phyloP scores from a whole-genome alignment of 371 early-diverging fungal species.

The Mortierella sp. region DNA sequence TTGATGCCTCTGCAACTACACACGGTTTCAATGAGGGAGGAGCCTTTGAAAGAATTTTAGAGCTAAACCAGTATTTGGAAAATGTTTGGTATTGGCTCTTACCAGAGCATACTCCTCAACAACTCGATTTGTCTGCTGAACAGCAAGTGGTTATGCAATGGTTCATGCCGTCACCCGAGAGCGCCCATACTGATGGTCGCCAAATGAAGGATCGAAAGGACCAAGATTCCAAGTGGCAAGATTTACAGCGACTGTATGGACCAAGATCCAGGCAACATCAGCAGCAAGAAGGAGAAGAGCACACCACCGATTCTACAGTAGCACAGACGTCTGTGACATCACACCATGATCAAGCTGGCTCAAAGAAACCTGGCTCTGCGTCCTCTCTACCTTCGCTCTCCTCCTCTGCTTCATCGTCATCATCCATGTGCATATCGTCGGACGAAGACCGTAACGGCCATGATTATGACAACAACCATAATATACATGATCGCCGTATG shows the following conservation, averaged over 20 bases:
- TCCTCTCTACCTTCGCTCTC: constrained; percentile 26
- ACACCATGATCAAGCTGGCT: neutral
- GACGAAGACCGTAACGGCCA: neutral
- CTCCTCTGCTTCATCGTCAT: constrained; percentile 15
- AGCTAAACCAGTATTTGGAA: constrained; percentile 46
- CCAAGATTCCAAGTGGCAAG: constrained; percentile 5
- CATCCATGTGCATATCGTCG: neutral
- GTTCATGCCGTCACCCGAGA: constrained; percentile 33
- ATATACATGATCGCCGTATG: neutral
- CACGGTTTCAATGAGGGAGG: constrained; percentile 53
- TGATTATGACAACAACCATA: neutral
- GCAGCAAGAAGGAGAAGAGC: neutral
- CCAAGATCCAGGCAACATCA: neutral
- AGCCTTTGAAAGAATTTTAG: constrained; percentile 44
- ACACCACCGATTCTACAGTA: neutral
- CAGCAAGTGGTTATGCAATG: constrained; percentile 39
- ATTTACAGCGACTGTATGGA: neutral
- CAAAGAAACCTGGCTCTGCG: neutral
- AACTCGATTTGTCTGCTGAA: constrained; percentile 13
- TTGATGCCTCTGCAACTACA: constrained; percentile 49
- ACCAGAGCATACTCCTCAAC: constrained; percentile 18
- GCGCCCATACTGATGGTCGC: constrained; percentile 38
- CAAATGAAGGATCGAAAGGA: constrained; percentile 37
- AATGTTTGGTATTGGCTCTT: constrained; percentile 44
- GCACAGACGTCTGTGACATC: constrained; percentile 5